phyloP scores from a whole-genome alignment of 2,329 filamentous ascomycete species.

The Neofusicoccum sp. region DNA sequence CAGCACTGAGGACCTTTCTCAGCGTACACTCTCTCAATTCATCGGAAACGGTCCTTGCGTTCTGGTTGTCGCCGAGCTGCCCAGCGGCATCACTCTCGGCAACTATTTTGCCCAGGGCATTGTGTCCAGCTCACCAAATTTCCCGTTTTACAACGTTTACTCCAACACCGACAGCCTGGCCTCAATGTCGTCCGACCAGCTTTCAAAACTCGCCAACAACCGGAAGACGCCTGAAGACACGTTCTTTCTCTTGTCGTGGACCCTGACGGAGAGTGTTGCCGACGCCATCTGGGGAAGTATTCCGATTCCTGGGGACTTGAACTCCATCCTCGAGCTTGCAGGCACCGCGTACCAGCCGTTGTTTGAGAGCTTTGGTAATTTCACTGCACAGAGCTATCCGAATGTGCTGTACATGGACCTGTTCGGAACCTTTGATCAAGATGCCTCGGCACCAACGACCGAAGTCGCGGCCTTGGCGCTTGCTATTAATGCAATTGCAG shows the following conservation, averaged over 20 bases:
- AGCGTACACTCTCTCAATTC: conserved; percentile 39
- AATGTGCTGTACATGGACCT: conserved; percentile 41
- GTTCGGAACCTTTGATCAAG: conserved; percentile 34
- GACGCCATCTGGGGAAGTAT: conserved; percentile 29
- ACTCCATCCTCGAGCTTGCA: conserved; percentile 38
- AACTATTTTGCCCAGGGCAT: conserved; percentile 38
- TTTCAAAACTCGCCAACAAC: conserved; percentile 38
- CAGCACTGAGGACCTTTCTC: conserved; percentile 34
- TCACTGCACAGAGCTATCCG: conserved; percentile 37
- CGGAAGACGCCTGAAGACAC: conserved; percentile 35
- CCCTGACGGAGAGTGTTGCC: conserved; percentile 37
- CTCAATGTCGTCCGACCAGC: conserved; percentile 40
- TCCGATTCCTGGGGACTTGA: conserved; percentile 31
- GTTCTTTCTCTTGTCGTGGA: conserved; percentile 42
- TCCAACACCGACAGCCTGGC: conserved; percentile 37
- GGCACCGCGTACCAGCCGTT: conserved; percentile 34
- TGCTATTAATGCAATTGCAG: conserved; percentile 33
- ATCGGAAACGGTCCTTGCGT: conserved; percentile 40
- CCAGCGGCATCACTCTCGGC: conserved; percentile 32
- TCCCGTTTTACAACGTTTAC: conserved; percentile 40
- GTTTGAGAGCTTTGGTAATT: conserved; percentile 38
- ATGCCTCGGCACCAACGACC: conserved; percentile 27
- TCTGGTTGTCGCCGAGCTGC: conserved; percentile 38
- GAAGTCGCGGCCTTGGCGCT: conserved; percentile 39
- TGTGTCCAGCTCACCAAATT: conserved; percentile 33